Evolutionary conservation across 768 basidiomycete genomes (phyloP), one percentile per base, ranked within the genome.

Genomic region (Pleurotus tuoliensis): DNA sequence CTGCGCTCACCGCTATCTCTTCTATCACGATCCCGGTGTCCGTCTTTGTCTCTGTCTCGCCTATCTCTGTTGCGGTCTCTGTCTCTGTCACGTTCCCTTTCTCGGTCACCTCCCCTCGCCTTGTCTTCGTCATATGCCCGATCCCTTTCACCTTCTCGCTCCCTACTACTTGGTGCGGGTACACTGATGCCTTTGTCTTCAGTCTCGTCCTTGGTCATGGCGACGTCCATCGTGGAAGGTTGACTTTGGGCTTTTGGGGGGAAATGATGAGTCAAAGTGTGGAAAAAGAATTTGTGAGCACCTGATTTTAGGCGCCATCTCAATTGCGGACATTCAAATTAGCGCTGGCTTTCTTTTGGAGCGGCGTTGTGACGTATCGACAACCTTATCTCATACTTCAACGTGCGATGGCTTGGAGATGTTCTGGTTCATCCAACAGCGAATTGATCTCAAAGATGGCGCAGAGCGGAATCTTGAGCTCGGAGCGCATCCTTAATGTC

Each of bases 321-420:
- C 38, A 38, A 53, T 11, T 34, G 48, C 51, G 51, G 51, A 24
- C 20, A 20, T 53, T 53, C 3, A 53, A 50, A 20, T 34, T 6
- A 15, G 22, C 48, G 48, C 25, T 25, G 24, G 8, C 8, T 12
- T 3, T 12, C 24, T 22, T 48, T 16, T 20, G 20, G 20, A 20
- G 20, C 20, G 20, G 20, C 20, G 20, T 20, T 1, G 20, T 20
- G 20, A 20, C 20, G 20, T 20, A 20, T 1, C 1, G 20, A 20
- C 20, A 44, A 44, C 41, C n/a, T 22, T 16, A 44, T 44, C n/a
- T 34, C 30, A 34, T 34, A 34, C 30, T 34, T 34, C 30, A 34
- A 34, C 30, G 30, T 37, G 24, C 39, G 30, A 94, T 94, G 92
- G 92, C 92, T 39, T 94, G 92, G 93, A 78, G 80, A 27, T 88